Evolutionary conservation across 805 yeast species (phyloP), one percentile per base, ranked within the genome.

Genomic region (Saccharomycopsis sp.): DNA sequence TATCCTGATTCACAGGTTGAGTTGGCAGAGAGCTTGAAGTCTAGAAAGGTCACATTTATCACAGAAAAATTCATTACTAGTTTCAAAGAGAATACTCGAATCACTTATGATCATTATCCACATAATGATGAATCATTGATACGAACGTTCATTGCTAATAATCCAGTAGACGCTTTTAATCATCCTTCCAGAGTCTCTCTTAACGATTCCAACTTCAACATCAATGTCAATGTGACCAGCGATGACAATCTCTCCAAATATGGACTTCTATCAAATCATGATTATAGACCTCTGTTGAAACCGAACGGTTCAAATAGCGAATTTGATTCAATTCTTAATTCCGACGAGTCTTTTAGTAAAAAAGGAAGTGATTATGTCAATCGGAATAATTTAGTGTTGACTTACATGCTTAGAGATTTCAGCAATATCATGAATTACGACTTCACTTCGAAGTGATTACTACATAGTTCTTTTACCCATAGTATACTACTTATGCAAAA

Each of bases 251-350:
- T 59, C 17, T 54, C 58, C 20, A 9, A 15, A 9, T 41, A 15
- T 42, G 62, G 62, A 9, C 29, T 59, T n/a, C 23, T 59, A 9
- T 22, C 25, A 23, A 59, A 59, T 17, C 54, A 56, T 29, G 62
- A 59, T 44, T 56, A n/a, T 44, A 20, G 57, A 24, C 62, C 62
- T 50, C 55, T 19, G 20, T 49, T 53, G 47, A 41, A 24, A 20
- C 22, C 34, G 19, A 12, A 25, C 5, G 38, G 20, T n/a, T 15
- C 14, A 15, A 50, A 57, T 23, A 22, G 25, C 23, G 17, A 29
- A 20, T 15, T 15, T 12, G 15, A 35, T 22, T 22, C 25, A 9
- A 22, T 17, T 5, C 8, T 34, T 20, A 34, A 34, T 15, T 15
- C 20, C 51, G 17, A 14, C 20, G 55, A 38, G 19, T 14, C 25